Evolutionary conservation across 2,329 filamentous ascomycete genomes (phyloP).

Genomic region (Fusarium redolens): DNA sequence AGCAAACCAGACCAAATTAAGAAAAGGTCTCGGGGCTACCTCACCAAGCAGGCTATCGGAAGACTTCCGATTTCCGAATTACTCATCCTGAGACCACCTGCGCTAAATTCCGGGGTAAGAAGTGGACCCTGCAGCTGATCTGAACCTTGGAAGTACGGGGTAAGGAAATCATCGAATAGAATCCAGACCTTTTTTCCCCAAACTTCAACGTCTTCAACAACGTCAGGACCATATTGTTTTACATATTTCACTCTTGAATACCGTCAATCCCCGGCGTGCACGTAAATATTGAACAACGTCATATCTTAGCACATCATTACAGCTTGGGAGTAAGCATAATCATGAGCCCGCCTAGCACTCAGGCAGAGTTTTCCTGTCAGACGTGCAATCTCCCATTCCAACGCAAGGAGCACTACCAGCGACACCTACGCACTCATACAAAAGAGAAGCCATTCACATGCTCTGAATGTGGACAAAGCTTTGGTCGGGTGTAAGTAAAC

Average conservation of each 20-base stretch:
- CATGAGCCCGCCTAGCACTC: neutral
- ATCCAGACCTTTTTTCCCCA: neutral
- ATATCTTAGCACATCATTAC: neutral
- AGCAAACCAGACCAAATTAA: neutral
- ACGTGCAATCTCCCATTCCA: constrained; percentile 7
- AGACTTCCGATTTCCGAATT: neutral
- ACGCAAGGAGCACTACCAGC: constrained; percentile 5
- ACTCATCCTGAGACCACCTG: neutral
- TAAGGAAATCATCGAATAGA: neutral
- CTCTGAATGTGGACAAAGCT: constrained; percentile 10
- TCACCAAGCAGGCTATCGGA: neutral
- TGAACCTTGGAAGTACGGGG: neutral
- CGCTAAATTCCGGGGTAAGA: neutral
- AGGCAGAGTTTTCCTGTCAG: constrained; percentile 2
- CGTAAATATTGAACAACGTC: fast-evolving
- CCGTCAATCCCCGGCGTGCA: fast-evolving
- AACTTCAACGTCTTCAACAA: neutral
- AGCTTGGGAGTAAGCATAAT: neutral
- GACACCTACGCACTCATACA: constrained; percentile 8
- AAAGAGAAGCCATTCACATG: constrained; percentile 11
- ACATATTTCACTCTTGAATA: fast-evolving
- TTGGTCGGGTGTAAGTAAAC: constrained; percentile 6
- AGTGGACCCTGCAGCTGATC: neutral
- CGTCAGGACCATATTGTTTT: fast-evolving
- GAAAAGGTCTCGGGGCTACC: neutral